Percentiles rank a stretch among this genome's conserved stretches.
These are phyloP conservation scores for Neurospora intermedia DNA, from an alignment of 495 filamentous ascomycete species.

Conservation along the genomic window DNA sequence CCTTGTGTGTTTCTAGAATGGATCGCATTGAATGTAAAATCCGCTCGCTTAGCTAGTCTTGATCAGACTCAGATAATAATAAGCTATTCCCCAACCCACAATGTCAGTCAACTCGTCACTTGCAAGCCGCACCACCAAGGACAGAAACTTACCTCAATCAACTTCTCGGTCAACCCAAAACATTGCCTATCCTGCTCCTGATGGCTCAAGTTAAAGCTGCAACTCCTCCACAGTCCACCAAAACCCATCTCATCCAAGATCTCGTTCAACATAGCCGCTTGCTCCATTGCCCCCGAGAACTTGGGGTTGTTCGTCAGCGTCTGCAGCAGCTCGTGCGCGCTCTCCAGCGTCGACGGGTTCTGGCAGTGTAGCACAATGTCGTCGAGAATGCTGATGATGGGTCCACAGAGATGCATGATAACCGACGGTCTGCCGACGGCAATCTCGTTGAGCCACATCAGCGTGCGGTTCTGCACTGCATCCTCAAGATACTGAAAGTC, in stretches of 20 bases:
- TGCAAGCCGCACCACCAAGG: not conserved
- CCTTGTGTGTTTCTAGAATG: no score
- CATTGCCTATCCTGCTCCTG: constrained; percentile 41
- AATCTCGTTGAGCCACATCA: constrained; percentile 42
- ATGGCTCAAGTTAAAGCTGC: constrained; percentile 33
- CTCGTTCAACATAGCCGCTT: constrained; percentile 30
- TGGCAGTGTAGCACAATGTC: constrained; percentile 45
- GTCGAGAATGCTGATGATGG: constrained; percentile 41
- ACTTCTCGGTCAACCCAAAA: constrained; percentile 42
- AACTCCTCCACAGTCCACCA: constrained; percentile 41
- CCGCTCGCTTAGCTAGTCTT: not conserved
- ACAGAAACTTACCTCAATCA: constrained; percentile 42
- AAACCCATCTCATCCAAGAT: constrained; percentile 47
- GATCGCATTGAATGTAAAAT: no score
- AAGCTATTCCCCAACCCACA: not conserved
- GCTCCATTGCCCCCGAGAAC: constrained; percentile 29
- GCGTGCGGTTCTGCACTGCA: constrained; percentile 38
- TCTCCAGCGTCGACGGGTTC: constrained; percentile 36
- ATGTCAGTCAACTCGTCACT: not conserved
- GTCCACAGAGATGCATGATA: constrained; percentile 38
- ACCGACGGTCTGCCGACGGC: constrained; percentile 36
- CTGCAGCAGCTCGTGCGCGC: constrained; percentile 40
- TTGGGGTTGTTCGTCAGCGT: constrained; percentile 37
- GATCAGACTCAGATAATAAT: not conserved
- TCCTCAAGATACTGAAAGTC: constrained; percentile 48